Percentiles rank a stretch among this genome's conserved stretches.
Evolutionary conservation across 176 grass and related monocot genomes (phyloP).

Genomic region (Aechmea fasciata): DNA sequence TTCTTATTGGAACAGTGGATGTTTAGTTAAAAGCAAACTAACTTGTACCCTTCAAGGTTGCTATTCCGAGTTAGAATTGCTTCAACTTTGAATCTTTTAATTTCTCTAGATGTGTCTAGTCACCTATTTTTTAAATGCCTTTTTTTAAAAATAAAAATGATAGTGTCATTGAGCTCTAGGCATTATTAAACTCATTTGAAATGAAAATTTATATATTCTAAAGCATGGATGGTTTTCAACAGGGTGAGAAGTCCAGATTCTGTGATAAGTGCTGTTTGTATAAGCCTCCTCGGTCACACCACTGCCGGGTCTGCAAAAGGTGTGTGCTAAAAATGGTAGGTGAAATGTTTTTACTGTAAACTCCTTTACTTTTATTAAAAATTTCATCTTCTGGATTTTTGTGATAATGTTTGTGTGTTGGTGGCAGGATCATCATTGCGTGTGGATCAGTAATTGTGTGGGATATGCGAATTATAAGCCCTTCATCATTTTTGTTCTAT

Average conservation of each 20-base stretch:
- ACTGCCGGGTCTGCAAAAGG: slow-evolving; percentile 83
- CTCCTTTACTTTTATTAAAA: not conserved
- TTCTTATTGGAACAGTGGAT: not conserved
- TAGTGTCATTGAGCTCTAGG: not conserved
- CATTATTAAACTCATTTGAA: not conserved
- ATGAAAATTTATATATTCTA: not conserved
- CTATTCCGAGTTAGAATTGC: not conserved
- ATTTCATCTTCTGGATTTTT: not conserved
- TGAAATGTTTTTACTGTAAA: not conserved
- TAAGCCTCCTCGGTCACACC: slow-evolving; percentile 77
- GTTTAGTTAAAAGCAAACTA: not conserved
- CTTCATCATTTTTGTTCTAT: slow-evolving; percentile 70
- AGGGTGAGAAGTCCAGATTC: slow-evolving; percentile 62
- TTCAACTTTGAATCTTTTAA: not conserved
- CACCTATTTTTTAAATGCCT: not conserved
- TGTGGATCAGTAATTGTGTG: slow-evolving; percentile 95
- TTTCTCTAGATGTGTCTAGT: too few relatives aligned
- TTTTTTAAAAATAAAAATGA: not conserved
- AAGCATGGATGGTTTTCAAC: slow-evolving; percentile 10
- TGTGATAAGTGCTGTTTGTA: slow-evolving; percentile 78
- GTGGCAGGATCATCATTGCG: slow-evolving; percentile 93
- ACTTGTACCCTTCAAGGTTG: not conserved
- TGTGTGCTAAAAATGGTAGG: slow-evolving; percentile 97
- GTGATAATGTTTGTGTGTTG: too few relatives aligned
- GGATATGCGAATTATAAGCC: slow-evolving; percentile 90